Percentiles rank a stretch among this genome's conserved stretches.
These are phyloP conservation scores for Bothriochloa decipiens DNA, from an alignment of 176 grass and related monocot species.

Conservation along the genomic window DNA sequence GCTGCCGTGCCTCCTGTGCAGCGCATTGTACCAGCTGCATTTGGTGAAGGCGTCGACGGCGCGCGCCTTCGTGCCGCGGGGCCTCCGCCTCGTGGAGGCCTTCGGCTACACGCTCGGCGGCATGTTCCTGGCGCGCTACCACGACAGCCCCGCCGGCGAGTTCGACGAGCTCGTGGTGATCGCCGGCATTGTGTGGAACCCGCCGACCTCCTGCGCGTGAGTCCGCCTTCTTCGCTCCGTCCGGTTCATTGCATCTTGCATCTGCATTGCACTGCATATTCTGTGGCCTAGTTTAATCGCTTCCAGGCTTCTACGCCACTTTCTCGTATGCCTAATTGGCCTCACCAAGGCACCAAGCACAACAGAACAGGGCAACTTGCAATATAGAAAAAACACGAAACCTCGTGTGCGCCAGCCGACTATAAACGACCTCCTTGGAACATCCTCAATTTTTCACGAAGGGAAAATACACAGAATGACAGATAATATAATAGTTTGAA, in stretches of 20 bases:
- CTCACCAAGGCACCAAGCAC: neutral
- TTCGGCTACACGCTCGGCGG: slow-evolving; percentile 97
- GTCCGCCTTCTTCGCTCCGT: neutral
- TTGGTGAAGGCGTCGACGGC: slow-evolving; percentile 91
- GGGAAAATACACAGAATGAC: no score
- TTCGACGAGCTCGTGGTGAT: slow-evolving; percentile 99
- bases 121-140: slow-evolving; percentile 92
- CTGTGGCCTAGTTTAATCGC: neutral
- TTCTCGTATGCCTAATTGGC: neutral
- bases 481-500: no score
- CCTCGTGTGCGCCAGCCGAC: slow-evolving; percentile 18
- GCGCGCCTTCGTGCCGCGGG: slow-evolving; percentile 81
- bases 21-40: slow-evolving; percentile 95
- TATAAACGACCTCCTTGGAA: no score
- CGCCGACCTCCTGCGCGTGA: slow-evolving; percentile 97
- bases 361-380: slow-evolving; percentile 21
- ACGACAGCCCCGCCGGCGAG: slow-evolving; percentile 88
- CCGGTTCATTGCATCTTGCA: neutral
- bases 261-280: neutral
- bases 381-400: neutral
- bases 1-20: slow-evolving; percentile 15
- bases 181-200: slow-evolving; percentile 95
- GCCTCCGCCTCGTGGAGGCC: slow-evolving; percentile 83
- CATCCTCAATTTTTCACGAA: no score
- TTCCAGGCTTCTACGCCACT: slow-evolving; percentile 13